Conservation (phyloP, 495 filamentous ascomycete genomes). For the Hypoxylon intermedium region DNA sequence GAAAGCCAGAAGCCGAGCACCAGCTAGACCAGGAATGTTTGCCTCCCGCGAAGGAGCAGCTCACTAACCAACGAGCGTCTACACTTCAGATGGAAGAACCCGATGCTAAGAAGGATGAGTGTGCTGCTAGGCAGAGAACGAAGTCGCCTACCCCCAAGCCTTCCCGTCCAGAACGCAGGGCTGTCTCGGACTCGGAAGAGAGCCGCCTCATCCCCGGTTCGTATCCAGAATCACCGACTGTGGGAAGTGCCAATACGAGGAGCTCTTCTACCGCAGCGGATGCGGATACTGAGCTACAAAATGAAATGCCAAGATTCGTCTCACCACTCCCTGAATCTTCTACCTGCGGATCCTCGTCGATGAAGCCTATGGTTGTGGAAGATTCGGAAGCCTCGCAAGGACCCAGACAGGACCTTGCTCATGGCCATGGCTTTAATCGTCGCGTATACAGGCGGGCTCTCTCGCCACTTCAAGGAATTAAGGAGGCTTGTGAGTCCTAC, state of each 20-base stretch:
- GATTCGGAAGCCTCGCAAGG: slow-evolving; percentile 9
- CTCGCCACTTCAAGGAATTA: not conserved
- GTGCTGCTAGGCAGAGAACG: not conserved
- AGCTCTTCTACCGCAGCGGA: not conserved
- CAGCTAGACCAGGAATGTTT: not conserved
- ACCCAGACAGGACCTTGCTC: not conserved
- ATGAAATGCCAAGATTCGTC: slow-evolving; percentile 9
- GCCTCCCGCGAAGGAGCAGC: not conserved
- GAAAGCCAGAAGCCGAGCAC: slow-evolving; percentile 2
- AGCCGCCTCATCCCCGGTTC: slow-evolving; percentile 9
- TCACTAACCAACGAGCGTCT: not conserved
- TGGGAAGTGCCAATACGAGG: not conserved
- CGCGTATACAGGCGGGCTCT: not conserved
- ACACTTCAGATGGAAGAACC: not conserved
- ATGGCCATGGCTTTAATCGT: not conserved
- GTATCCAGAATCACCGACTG: slow-evolving; percentile 27
- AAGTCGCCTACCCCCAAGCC: slow-evolving; percentile 6
- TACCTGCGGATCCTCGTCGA: slow-evolving; percentile 12
- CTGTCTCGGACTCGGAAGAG: slow-evolving; percentile 6
- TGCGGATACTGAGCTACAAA: not conserved
- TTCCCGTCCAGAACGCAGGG: not conserved
- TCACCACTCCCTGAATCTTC: slow-evolving; percentile 14
- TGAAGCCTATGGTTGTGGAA: slow-evolving; percentile 18
- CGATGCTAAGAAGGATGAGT: not conserved
- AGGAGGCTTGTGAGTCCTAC: not conserved